These are phyloP conservation scores for Claviceps sp. DNA, from an alignment of 2,329 filamentous ascomycete species.

Conservation along the genomic window DNA sequence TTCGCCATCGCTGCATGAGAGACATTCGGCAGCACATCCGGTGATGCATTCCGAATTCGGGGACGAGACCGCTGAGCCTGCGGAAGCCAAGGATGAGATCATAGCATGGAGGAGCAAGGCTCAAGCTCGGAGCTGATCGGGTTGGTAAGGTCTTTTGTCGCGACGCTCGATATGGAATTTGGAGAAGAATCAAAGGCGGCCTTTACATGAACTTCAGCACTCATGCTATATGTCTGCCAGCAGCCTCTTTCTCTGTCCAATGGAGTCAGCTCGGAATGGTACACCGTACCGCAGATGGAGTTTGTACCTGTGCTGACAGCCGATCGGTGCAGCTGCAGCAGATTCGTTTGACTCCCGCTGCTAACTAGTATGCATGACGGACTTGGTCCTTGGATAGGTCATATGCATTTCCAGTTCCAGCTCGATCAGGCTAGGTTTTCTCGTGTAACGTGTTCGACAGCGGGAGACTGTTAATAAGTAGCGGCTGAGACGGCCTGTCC, in stretches of 20 bases:
- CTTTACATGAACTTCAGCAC: too few species aligned
- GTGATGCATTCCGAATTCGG: slow-evolving; percentile 5
- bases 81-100: slow-evolving; percentile 4
- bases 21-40: slow-evolving; percentile 6
- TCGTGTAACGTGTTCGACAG: neutral
- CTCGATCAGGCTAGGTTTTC: neutral
- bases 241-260: too few species aligned
- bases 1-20: slow-evolving; percentile 22
- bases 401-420: neutral
- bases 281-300: neutral
- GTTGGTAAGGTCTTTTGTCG: too few species aligned
- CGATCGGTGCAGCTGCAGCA: neutral
- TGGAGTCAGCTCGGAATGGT: neutral
- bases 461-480: neutral
- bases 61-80: slow-evolving; percentile 4
- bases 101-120: slow-evolving; percentile 3
- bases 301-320: neutral
- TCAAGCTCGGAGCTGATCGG: too few species aligned
- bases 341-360: neutral
- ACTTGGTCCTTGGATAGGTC: too few species aligned
- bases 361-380: too few species aligned
- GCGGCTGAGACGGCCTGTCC: neutral
- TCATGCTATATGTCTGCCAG: too few species aligned
- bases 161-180: too few species aligned
- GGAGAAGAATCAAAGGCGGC: too few species aligned